Base-by-base conservation (phyloP, 2,329 filamentous ascomycete species). In the Xylariales sp. region DNA sequence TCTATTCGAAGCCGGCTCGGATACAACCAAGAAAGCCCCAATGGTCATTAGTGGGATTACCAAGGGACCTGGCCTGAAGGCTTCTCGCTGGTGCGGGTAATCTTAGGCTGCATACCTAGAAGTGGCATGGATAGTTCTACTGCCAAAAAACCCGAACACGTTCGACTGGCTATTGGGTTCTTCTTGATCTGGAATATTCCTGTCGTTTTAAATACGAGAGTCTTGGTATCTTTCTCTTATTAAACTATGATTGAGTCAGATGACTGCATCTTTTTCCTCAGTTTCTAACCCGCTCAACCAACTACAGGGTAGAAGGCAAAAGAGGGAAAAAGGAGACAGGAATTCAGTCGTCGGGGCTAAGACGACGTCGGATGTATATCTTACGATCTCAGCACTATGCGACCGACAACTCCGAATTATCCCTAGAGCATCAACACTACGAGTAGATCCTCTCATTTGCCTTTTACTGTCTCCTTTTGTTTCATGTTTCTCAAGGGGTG, bases 51-150 rank as follows among this genome's bases (percentile, higher is more conserved):
- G 62, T 43, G 66, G 66, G 8, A 28, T 63, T 5, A 50, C 49
- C 14, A 61, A 56, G 10, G 65, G 65, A n/a, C 58, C 49, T 6
- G 68, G 68, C 10, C 65, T 70, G 7, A 32, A 43, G 34, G 48
- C 49, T 23, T 70, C 68, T 43, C 68, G 68, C 8, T 70, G 41
- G 68, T 48, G n/a, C 12, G 7, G 56, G n/a, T 23, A 46, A 5
- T 43, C 23, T 32, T 64, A 56, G 34, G 43, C 66, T 43, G n/a
- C 12, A 39, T 30, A 23, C 32, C 14, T 12, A 6, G 8, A 34
- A 36, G 9, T 12, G 3, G 18, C 4, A 10, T 28, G 7, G 34
- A 8, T 41, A 18, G 12, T 30, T 43, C 41, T 30, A 36, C 23
- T 28, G 8, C 45, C 12, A 28, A 60, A n/a, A 34, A n/a, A 34